These are phyloP conservation scores for Coemansia sp. DNA, from an alignment of 192 early-diverging fungal genomes.

Conservation along the genomic window DNA sequence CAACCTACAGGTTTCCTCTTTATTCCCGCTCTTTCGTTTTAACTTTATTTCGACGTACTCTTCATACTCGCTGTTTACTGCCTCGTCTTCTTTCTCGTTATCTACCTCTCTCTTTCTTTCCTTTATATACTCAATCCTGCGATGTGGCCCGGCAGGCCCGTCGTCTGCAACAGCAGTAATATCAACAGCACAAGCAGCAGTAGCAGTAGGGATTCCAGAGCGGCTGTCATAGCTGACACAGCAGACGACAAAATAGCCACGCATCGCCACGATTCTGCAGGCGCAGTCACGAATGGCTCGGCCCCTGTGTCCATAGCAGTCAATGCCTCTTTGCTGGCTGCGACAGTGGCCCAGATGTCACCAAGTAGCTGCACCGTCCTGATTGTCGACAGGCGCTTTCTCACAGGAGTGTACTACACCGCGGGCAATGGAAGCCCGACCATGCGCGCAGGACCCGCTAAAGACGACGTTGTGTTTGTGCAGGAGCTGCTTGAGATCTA, in stretches of 20 bases:
- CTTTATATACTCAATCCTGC: conserved; percentile 1
- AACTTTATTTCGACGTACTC: conserved; percentile 15
- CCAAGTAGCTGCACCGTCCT: conserved; percentile 52
- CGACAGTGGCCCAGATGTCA: conserved; percentile 25
- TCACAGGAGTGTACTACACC: conserved; percentile 49
- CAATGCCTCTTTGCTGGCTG: background rate
- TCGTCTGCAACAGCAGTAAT: conserved; percentile 1
- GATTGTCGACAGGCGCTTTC: conserved; percentile 52
- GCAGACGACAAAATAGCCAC: conserved; percentile 14
- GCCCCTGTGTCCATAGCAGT: background rate
- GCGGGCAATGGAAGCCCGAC: conserved; percentile 28
- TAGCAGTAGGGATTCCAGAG: conserved; percentile 17
- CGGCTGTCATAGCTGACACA: conserved; percentile 4
- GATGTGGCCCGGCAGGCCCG: conserved; percentile 18
- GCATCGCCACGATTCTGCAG: conserved; percentile 11
- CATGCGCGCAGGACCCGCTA: conserved; percentile 42
- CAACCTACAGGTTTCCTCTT: conserved; percentile 1
- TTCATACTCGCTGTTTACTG: background rate
- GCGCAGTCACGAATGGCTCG: conserved; percentile 7
- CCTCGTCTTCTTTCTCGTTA: background rate
- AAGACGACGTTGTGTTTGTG: conserved; percentile 55
- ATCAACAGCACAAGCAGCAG: conserved; percentile 19
- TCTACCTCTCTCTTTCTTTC: background rate
- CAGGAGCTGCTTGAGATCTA: conserved; percentile 56
- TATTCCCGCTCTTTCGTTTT: conserved; percentile 1